Base-by-base conservation (phyloP, 352 stramenopile genomes). In the Globisporangium carolinianum region DNA sequence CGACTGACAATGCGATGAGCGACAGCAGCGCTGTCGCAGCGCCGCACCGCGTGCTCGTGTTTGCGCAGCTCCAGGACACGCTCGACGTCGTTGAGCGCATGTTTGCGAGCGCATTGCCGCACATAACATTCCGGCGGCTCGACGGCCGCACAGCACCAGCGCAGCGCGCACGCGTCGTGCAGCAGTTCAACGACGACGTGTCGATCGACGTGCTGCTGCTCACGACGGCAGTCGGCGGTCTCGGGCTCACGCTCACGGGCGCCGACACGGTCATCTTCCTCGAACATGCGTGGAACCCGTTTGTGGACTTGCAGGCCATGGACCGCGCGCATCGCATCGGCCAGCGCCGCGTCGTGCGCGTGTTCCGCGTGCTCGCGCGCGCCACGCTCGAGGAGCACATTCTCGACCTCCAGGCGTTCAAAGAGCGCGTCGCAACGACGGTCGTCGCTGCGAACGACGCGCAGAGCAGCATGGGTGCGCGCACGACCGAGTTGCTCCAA, bases 251-350 rank as follows among this genome's bases (percentile, higher is more conserved):
- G 57, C 78, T 99, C 48, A 98, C 94, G 6, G 90, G 86, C 10
- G 97, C 96, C 4, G 94, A 98, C 69, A 98, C 90, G 0, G 97
- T 99, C 8, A 96, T 99, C 42, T 98, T 99, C 64, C 66, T 99
- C 1, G 97, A 99, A 70, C 91, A 98, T 59, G 94, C 97, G 55
- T 99, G 96, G 94, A 99, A 99, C 64, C 97, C 97, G 17, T 95
- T 97, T 66, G 86, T 97, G 39, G 96, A 99, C 66, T 48, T 98
- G 46, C 93, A 98, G 63, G 92, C 88, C 10, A 97, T 95, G 85
- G 85, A 95, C 63, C 72, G 85, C 38, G 83, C 80, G 14, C 85
- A 95, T 53, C 83, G 85, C 6, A 80, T 95, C 43, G 85, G 85
- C 0, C 85, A 95, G 58, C 79, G 66, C 36, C 70, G 69, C 45